Percentiles rank a stretch among this genome's conserved stretches.
Conservation (phyloP, 192 early-diverging fungal species). For the Pilaira anomala region DNA sequence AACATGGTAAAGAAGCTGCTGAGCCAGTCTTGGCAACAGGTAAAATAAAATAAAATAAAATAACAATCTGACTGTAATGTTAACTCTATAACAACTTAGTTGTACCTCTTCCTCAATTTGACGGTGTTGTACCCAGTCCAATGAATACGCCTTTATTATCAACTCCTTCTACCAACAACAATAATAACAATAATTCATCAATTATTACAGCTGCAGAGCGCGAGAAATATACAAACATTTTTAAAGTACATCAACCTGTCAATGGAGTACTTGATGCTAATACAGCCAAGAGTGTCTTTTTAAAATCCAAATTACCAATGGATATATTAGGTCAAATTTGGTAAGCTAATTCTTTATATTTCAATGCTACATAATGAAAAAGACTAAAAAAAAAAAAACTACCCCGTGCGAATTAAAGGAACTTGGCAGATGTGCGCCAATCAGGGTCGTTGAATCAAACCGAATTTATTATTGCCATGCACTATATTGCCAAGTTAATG, state of each 20-base stretch:
- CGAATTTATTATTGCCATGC: conserved; percentile 91
- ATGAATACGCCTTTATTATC: background rate
- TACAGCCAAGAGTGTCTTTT: conserved; percentile 67
- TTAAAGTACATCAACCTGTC: conserved; percentile 52
- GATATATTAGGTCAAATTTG: conserved; percentile 81
- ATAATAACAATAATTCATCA: conserved; percentile 5
- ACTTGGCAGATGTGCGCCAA: conserved; percentile 70
- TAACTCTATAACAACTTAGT: conserved; percentile 1
- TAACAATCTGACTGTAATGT: background rate
- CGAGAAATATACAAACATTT: conserved; percentile 61
- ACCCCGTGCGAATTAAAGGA: conserved; percentile 35
- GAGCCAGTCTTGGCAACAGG: conserved; percentile 20
- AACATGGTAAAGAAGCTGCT: conserved; percentile 22
- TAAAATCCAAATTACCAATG: conserved; percentile 74
- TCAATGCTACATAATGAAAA: conserved; percentile 7
- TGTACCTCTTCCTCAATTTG: conserved; percentile 34
- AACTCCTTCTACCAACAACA: background rate
- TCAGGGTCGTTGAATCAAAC: conserved; percentile 69
- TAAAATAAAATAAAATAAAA: conserved; percentile 4
- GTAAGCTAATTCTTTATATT: conserved; percentile 39
- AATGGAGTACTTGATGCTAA: conserved; percentile 64
- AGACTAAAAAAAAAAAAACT: too few relatives aligned
- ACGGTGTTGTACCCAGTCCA: conserved; percentile 15
- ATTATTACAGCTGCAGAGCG: conserved; percentile 44
- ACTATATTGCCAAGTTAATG: conserved; percentile 78